phyloP scores from a whole-genome alignment of 345 rosid species.

The Rhodamnia rubescens region DNA sequence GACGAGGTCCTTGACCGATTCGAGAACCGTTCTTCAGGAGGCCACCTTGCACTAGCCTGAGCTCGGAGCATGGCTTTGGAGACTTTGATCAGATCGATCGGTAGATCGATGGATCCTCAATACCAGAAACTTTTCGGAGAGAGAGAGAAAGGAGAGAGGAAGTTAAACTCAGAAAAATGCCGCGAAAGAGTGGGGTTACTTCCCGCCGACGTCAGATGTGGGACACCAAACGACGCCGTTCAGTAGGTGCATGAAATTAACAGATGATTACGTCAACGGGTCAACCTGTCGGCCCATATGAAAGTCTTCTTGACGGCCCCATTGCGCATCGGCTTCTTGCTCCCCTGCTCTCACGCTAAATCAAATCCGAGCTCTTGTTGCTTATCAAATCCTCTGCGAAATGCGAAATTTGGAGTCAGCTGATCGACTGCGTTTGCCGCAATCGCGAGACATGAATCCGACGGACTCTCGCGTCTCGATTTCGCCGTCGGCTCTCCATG shows the following conservation, averaged over 20 bases:
- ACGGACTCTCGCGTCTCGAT: not conserved
- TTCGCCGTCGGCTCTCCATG: constrained; percentile 10
- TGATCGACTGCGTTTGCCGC: not conserved
- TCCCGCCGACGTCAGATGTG: no score
- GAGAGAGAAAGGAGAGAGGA: no score
- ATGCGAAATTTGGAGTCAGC: not conserved
- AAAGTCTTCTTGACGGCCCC: not conserved
- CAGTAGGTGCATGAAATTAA: no score
- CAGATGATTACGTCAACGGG: no score
- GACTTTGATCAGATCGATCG: not conserved
- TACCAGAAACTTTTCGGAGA: not conserved
- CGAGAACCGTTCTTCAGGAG: constrained; percentile 91
- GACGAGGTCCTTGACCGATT: constrained; percentile 72
- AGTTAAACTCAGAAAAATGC: not conserved
- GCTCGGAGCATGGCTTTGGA: constrained; percentile 39
- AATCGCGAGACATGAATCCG: not conserved
- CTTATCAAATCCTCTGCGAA: not conserved
- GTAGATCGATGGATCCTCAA: not conserved
- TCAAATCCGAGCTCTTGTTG: not conserved
- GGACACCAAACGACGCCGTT: no score
- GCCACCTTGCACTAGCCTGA: constrained; percentile 73
- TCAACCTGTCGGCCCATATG: not conserved
- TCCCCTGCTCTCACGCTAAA: not conserved
- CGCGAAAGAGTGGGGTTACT: not conserved
- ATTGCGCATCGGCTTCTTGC: not conserved